phyloP scores from a whole-genome alignment of 2,329 filamentous ascomycete genomes.

The Colletotrichum eremochloae region DNA sequence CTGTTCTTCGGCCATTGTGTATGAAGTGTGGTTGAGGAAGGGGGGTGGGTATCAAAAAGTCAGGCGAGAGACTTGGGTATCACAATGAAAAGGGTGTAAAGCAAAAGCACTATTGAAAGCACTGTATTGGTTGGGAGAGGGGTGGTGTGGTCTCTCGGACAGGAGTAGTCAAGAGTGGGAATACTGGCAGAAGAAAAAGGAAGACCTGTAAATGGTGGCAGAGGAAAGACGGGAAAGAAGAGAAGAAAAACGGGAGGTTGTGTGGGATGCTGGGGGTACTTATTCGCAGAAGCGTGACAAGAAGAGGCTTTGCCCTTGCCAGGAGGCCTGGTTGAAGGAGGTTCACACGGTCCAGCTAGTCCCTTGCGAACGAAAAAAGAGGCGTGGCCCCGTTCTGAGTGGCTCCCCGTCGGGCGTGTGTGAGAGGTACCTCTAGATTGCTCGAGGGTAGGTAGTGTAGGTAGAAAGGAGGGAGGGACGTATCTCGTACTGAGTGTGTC shows the following conservation, averaged over 20 bases:
- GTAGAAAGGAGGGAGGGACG: slow-evolving; percentile 18
- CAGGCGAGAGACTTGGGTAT: slow-evolving; percentile 60
- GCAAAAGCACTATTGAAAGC: slow-evolving; percentile 48
- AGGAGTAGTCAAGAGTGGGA: slow-evolving; percentile 49
- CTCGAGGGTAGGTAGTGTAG: background rate
- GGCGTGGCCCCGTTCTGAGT: slow-evolving; percentile 39
- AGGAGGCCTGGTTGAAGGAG: slow-evolving; percentile 37
- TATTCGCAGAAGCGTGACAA: slow-evolving; percentile 50
- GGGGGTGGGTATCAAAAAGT: slow-evolving; percentile 55
- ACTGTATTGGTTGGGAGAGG: slow-evolving; percentile 45
- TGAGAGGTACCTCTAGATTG: slow-evolving; percentile 13
- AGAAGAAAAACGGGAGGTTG: slow-evolving; percentile 48
- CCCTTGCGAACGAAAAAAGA: slow-evolving; percentile 36
- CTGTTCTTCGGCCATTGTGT: slow-evolving; percentile 79
- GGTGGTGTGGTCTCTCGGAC: slow-evolving; percentile 34
- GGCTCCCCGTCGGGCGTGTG: slow-evolving; percentile 15
- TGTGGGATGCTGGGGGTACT: slow-evolving; percentile 54
- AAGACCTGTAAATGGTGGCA: slow-evolving; percentile 47
- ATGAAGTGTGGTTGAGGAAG: slow-evolving; percentile 50
- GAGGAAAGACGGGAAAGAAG: slow-evolving; percentile 49
- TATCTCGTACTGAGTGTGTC: slow-evolving; percentile 20
- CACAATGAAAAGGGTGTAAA: slow-evolving; percentile 62
- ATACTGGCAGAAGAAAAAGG: slow-evolving; percentile 47
- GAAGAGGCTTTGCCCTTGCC: slow-evolving; percentile 39
- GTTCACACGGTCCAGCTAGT: slow-evolving; percentile 39